Percentiles rank a stretch among this genome's conserved stretches.
Evolutionary conservation across 2,329 filamentous ascomycete species (phyloP).

Genomic region (Trichoderma atrobrunneum): DNA sequence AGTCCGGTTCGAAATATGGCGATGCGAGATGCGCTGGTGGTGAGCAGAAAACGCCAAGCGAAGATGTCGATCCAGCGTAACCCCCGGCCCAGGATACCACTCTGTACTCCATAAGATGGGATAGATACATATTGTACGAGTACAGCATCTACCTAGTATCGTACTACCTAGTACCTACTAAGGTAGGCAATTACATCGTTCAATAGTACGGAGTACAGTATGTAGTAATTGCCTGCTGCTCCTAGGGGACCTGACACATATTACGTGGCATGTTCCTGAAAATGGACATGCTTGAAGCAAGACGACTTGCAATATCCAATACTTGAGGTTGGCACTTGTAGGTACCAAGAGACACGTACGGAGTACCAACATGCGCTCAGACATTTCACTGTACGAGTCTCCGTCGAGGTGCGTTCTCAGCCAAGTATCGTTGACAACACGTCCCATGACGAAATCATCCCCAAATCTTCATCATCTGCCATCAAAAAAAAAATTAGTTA

Average conservation of each 20-base stretch:
- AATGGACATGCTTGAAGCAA: background rate
- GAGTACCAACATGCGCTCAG: no score
- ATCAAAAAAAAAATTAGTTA: no score
- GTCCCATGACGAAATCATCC: background rate
- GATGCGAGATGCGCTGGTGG: background rate
- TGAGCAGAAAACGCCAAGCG: background rate
- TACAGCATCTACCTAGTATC: no score
- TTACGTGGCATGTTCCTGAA: conserved; percentile 1
- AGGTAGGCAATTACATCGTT: no score
- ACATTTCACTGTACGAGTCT: background rate
- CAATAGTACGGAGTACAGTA: background rate
- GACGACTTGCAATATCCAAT: background rate
- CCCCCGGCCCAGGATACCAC: no score
- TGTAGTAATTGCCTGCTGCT: background rate
- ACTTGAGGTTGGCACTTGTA: background rate
- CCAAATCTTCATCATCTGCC: background rate
- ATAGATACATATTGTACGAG: no score
- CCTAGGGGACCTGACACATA: background rate
- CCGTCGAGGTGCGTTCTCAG: background rate
- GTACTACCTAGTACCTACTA: no score
- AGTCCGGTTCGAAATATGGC: background rate
- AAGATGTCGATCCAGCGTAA: background rate
- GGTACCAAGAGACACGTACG: no score
- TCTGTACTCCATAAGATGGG: no score
- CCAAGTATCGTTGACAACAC: background rate